A percentile compares a stretch with the other conserved stretches of the same genome.
These are phyloP conservation scores for Aureobasidium zeae DNA, from an alignment of 2,329 filamentous ascomycete genomes.

Conservation along the genomic window DNA sequence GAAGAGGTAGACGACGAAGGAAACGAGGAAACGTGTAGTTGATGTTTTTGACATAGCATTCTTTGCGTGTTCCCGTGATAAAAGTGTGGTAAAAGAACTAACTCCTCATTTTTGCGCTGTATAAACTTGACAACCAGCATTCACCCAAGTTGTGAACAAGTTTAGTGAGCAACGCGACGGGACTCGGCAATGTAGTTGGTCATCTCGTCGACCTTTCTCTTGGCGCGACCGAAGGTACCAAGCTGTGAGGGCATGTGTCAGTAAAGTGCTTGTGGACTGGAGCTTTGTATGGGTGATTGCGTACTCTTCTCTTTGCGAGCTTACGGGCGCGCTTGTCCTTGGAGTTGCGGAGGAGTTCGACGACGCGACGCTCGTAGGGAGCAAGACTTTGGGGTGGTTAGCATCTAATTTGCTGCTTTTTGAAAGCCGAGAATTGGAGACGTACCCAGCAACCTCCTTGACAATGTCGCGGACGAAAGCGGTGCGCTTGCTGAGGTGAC, in stretches of 20 bases:
- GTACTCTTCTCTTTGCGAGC: conserved; percentile 97
- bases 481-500: conserved; percentile 92
- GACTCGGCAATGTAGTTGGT: conserved; percentile 95
- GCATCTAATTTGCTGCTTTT: conserved; percentile 6
- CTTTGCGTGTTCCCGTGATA: conserved; percentile 9
- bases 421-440: conserved; percentile 26
- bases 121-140: conserved; percentile 13
- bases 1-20: no score
- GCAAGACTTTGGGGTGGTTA: conserved; percentile 29
- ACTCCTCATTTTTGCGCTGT: conserved; percentile 16
- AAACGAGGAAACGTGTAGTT: conserved; percentile 8
- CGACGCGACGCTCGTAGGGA: conserved; percentile 85
- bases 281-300: conserved; percentile 31
- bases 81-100: conserved; percentile 5
- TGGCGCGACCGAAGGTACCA: conserved; percentile 96
- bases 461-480: conserved; percentile 95
- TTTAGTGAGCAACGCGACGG: conserved; percentile 66
- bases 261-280: conserved; percentile 13
- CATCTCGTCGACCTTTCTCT: conserved; percentile 99
- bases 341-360: conserved; percentile 97
- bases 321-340: conserved; percentile 99
- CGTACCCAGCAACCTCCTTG: conserved; percentile 94
- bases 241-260: conserved; percentile 47
- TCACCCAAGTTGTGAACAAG: conserved; percentile 11
- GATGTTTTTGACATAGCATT: conserved; percentile 12